Conservation (phyloP, 352 stramenopile species). For the Globisporangium radiosum region DNA sequence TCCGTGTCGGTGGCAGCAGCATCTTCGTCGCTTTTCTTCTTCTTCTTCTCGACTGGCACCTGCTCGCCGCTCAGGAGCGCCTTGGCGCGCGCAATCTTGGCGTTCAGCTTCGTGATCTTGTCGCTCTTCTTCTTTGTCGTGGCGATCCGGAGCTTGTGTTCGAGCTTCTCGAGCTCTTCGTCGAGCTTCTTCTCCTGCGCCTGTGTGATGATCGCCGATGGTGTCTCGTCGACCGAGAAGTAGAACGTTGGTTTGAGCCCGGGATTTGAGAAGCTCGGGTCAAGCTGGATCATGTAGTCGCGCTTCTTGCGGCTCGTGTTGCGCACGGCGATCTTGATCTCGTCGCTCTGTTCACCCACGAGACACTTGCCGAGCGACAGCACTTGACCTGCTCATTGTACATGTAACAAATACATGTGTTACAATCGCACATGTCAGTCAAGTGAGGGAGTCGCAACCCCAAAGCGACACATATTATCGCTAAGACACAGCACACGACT, state of each 20-base stretch:
- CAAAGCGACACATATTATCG: not conserved
- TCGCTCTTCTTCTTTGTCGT: constrained; percentile 88
- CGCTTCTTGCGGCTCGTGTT: constrained; percentile 86
- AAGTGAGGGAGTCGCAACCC: not conserved
- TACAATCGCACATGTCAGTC: no score
- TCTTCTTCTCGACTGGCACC: constrained; percentile 32
- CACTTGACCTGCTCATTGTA: constrained; percentile 47
- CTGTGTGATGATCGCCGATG: constrained; percentile 81
- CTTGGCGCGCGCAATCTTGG: constrained; percentile 76
- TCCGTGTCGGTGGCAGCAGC: constrained; percentile 17
- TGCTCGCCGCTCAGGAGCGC: constrained; percentile 75
- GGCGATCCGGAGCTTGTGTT: constrained; percentile 86
- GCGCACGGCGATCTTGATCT: constrained; percentile 78
- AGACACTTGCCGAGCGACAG: constrained; percentile 81
- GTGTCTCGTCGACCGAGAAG: constrained; percentile 78
- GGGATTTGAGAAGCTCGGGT: constrained; percentile 58
- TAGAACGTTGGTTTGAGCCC: constrained; percentile 72
- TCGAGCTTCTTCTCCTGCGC: constrained; percentile 87
- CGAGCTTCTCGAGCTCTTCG: constrained; percentile 86
- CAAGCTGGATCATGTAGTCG: constrained; percentile 85
- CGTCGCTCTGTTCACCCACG: constrained; percentile 75
- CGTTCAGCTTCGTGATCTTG: constrained; percentile 82
- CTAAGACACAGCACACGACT: not conserved
- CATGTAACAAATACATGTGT: not conserved
- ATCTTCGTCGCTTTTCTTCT: constrained; percentile 21